Percentiles rank a stretch among this genome's conserved stretches.
phyloP scores from a whole-genome alignment of 2,329 filamentous ascomycete genomes.

The Neonectria punicea region DNA sequence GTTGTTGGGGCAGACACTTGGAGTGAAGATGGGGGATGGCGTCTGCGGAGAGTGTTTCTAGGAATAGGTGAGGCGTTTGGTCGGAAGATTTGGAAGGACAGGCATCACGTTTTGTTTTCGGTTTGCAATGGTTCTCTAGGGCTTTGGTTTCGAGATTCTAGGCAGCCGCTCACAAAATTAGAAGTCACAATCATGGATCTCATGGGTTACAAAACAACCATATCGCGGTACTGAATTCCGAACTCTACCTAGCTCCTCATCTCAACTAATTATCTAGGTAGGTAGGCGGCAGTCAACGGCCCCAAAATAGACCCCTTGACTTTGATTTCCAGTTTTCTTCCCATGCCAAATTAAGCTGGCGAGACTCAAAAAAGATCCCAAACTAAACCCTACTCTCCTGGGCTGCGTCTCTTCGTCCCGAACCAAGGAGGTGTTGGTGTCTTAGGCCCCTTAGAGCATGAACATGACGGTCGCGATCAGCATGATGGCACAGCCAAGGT shows the following conservation, averaged over 20 bases:
- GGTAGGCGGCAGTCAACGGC: slow-evolving; percentile 34
- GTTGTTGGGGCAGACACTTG: neutral
- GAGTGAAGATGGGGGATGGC: slow-evolving; percentile 15
- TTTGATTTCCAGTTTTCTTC: slow-evolving; percentile 39
- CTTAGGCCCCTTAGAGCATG: slow-evolving; percentile 41
- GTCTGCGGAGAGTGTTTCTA: slow-evolving; percentile 29
- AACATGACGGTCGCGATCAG: slow-evolving; percentile 49
- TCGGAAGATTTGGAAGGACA: slow-evolving; percentile 20
- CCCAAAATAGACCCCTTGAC: slow-evolving; percentile 34
- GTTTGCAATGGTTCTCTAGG: slow-evolving; percentile 11
- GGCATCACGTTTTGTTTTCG: neutral
- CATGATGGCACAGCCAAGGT: slow-evolving; percentile 51
- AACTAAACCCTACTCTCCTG: neutral
- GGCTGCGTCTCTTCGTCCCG: neutral
- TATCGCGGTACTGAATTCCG: slow-evolving; percentile 6
- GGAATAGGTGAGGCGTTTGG: slow-evolving; percentile 37
- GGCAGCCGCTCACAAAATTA: neutral
- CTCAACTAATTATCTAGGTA: slow-evolving; percentile 40
- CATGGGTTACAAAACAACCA: neutral
- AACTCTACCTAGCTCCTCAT: slow-evolving; percentile 22
- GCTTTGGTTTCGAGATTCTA: neutral
- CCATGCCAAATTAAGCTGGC: slow-evolving; percentile 35
- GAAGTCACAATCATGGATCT: neutral
- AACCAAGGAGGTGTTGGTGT: neutral
- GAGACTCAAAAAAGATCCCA: slow-evolving; percentile 29